A percentile compares a stretch with the other conserved stretches of the same genome.
Evolutionary conservation across 2,329 filamentous ascomycete species (phyloP).

Genomic region (Aspergillus ibericus): DNA sequence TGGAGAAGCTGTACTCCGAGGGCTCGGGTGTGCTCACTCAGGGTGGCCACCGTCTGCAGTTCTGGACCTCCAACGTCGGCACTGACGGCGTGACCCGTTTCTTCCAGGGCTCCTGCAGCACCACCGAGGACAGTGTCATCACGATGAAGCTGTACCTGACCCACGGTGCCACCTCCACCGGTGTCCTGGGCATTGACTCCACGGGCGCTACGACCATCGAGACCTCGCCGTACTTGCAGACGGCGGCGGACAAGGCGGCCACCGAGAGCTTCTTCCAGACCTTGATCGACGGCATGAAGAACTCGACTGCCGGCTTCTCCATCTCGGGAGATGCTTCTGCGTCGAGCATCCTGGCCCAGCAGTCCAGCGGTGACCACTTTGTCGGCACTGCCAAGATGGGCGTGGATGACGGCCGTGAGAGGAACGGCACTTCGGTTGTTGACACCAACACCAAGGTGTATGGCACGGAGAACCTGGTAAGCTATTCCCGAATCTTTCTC

Average conservation of each 20-base stretch:
- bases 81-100: constrained; percentile 20
- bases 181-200: constrained; percentile 17
- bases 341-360: constrained; percentile 25
- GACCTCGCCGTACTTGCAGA: constrained; percentile 18
- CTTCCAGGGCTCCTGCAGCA: constrained; percentile 23
- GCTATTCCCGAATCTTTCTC: neutral
- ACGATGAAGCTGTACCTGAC: constrained; percentile 23
- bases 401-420: constrained; percentile 53
- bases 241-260: constrained; percentile 16
- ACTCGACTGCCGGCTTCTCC: constrained; percentile 12
- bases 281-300: constrained; percentile 15
- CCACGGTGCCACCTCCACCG: constrained; percentile 21
- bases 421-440: constrained; percentile 59
- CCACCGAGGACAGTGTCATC: constrained; percentile 13
- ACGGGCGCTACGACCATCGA: constrained; percentile 16
- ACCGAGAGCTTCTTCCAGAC: constrained; percentile 14
- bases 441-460: constrained; percentile 65
- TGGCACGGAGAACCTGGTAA: constrained; percentile 62
- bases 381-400: constrained; percentile 62
- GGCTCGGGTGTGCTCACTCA: constrained; percentile 19
- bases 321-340: constrained; percentile 16
- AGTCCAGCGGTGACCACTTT: constrained; percentile 49
- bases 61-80: constrained; percentile 23
- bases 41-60: constrained; percentile 23
- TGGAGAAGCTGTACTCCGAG: constrained; percentile 9